Evolutionary conservation across 805 yeast genomes (phyloP), one percentile per base, ranked within the genome.

Genomic region (Candida hispaniensis): DNA sequence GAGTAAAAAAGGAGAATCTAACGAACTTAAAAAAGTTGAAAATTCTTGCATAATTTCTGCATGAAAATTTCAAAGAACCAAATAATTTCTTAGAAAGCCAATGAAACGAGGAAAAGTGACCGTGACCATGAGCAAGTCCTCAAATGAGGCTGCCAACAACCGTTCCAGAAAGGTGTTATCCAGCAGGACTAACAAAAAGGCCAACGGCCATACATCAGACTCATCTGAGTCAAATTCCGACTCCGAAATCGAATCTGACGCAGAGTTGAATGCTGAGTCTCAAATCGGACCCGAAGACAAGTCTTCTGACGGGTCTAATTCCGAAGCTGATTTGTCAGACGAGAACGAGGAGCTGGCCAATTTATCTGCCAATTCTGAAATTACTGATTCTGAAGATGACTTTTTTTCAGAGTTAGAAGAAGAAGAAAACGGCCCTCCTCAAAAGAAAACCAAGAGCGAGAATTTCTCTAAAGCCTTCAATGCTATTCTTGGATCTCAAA

Each of bases 381-480:
- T 23, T 9, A 18, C 15, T 2, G 40, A 18, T 9, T 15, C 11
- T 5, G 40, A 18, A 12, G 21, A 25, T 11, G 38, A 22, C 8
- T 10, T 12, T 12, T 17, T 10, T 14, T 10, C 11, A 7, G 35
- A 17, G 18, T 16, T 15, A 7, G 36, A 14, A 18, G 34, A 27
- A 8, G 39, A 25, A 9, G 29, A 24, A 6, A 40, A 43, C 7
- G 40, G 39, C 25, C 10, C 27, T 22, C 17, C 36, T 23, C 66
- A 68, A 49, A 70, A 75, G 42, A 72, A 70, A 56, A 67, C 64
- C 48, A 68, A 68, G 49, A 88, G 82, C 1, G 75, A 65, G 26
- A 66, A 73, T 2, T 88, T 91, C 51, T 81, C 94, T 12, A 66
- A 59, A 38, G 97, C 97, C 0, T 73, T 91, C 50, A 73, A 63